Evolutionary conservation across 495 filamentous ascomycete genomes (phyloP).

Genomic region (Penicillium atrosanguineum): DNA sequence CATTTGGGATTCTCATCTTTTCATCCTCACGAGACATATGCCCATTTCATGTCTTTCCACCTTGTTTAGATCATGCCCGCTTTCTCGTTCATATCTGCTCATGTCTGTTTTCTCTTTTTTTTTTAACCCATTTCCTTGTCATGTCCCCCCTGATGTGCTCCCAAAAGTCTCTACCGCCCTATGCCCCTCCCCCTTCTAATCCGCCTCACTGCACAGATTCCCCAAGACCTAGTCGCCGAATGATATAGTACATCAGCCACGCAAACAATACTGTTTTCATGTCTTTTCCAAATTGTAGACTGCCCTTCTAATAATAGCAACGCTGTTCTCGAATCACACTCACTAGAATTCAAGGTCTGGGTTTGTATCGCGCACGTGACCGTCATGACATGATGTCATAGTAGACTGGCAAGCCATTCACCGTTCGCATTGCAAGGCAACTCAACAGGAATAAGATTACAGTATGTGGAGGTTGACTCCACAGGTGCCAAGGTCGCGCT

Average conservation of each 20-base stretch:
- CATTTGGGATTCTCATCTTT: conserved; percentile 3
- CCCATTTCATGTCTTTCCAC: conserved; percentile 31
- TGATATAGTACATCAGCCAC: conserved; percentile 31
- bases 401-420: background rate
- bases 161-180: conserved; percentile 29
- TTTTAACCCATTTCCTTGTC: conserved; percentile 7
- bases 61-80: conserved; percentile 29
- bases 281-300: background rate
- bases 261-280: conserved; percentile 16
- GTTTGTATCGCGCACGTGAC: background rate
- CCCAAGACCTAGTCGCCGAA: conserved; percentile 19
- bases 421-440: background rate
- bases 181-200: conserved; percentile 17
- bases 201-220: conserved; percentile 34
- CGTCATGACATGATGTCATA: background rate
- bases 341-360: background rate
- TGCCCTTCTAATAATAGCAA: background rate
- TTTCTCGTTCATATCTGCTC: conserved; percentile 20
- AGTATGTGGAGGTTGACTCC: background rate
- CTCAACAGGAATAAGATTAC: background rate
- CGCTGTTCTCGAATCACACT: background rate
- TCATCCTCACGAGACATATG: conserved; percentile 37
- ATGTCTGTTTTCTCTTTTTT: conserved; percentile 9
- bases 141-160: conserved; percentile 29
- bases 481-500: background rate